These are phyloP conservation scores for Globisporangium abappressorium DNA, from an alignment of 352 stramenopile species.

Conservation along the genomic window DNA sequence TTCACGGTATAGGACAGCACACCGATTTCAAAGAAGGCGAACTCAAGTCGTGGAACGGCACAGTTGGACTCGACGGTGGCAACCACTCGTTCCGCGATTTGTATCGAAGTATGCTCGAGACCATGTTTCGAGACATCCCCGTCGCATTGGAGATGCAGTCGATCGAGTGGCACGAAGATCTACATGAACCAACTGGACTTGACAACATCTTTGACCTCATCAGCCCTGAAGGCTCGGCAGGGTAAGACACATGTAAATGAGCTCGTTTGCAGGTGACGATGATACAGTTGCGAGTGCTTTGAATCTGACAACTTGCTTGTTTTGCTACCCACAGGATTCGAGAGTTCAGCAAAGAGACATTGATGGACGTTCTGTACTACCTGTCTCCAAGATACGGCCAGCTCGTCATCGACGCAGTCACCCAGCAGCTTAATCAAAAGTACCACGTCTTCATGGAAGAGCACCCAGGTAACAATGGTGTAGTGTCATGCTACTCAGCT, in stretches of 20 bases:
- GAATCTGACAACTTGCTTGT: not conserved
- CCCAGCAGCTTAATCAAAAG: conserved; percentile 85
- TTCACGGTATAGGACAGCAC: conserved; percentile 84
- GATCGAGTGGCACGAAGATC: conserved; percentile 89
- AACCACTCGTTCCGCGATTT: conserved; percentile 81
- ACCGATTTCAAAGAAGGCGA: conserved; percentile 85
- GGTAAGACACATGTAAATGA: conserved; percentile 29
- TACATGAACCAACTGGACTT: conserved; percentile 81
- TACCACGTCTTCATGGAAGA: conserved; percentile 89
- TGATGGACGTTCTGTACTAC: conserved; percentile 95
- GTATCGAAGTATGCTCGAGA: conserved; percentile 73
- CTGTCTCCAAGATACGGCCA: conserved; percentile 89
- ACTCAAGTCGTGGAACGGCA: conserved; percentile 76
- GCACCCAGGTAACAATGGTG: conserved; percentile 47
- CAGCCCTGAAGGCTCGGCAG: conserved; percentile 65
- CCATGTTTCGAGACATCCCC: conserved; percentile 78
- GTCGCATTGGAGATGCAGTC: conserved; percentile 84
- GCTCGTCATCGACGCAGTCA: conserved; percentile 90
- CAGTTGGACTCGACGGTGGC: conserved; percentile 64
- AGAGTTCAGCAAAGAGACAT: conserved; percentile 92
- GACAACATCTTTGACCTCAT: conserved; percentile 86
- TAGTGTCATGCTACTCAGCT: not conserved
- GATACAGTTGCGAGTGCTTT: not conserved
- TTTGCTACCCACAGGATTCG: conserved; percentile 55
- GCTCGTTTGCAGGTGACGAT: not conserved